A percentile compares a stretch with the other conserved stretches of the same genome.
Conservation (phyloP, 148 eudicot genomes). For the Fallopia convolvulus region DNA sequence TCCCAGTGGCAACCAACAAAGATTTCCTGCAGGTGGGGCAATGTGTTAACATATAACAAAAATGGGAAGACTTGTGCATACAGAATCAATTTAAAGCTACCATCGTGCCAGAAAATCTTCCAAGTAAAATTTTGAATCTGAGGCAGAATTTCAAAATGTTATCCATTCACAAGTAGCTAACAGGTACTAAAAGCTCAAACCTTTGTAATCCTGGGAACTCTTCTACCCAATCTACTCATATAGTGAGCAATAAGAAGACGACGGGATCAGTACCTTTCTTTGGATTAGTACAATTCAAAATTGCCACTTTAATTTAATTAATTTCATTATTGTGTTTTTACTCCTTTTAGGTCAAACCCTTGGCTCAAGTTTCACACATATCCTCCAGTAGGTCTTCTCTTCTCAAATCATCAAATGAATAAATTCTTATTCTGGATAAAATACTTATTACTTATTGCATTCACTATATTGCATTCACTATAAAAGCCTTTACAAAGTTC, state of each 20-base stretch:
- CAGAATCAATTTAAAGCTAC: not conserved
- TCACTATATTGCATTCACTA: not conserved
- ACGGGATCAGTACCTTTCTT: not conserved
- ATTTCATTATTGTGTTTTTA: not conserved
- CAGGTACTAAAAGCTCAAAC: not conserved
- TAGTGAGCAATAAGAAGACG: not conserved
- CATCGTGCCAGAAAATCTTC: not conserved
- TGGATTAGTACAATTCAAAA: not conserved
- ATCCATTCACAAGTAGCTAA: not conserved
- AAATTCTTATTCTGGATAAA: not conserved
- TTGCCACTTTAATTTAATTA: not conserved
- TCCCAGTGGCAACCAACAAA: conserved; percentile 69
- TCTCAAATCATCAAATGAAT: not conserved
- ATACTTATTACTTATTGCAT: not conserved
- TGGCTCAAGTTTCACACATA: not conserved
- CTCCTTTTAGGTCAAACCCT: not conserved
- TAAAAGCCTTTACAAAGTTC: not conserved
- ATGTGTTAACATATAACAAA: not conserved
- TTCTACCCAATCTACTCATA: not conserved
- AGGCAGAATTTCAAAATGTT: not conserved
- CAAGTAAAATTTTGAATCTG: not conserved
- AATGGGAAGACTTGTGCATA: not conserved
- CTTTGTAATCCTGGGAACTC: not conserved
- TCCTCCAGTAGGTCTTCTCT: not conserved
- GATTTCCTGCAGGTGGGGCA: conserved; percentile 55